Conservation (phyloP, 225 moss, liverwort and hornwort species). For the Pseudisothecium myosuroides region DNA sequence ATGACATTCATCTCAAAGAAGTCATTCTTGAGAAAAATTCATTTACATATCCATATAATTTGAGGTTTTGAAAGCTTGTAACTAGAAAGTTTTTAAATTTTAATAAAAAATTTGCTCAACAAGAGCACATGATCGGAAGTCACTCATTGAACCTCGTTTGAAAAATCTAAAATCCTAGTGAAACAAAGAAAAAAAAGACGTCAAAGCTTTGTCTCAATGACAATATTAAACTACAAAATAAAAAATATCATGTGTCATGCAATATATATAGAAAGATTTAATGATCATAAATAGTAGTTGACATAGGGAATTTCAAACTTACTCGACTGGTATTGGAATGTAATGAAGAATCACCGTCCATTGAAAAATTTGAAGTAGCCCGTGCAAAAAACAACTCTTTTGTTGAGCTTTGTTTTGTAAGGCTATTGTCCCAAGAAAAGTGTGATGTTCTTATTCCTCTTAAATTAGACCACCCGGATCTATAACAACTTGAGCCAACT, state of each 20-base stretch:
- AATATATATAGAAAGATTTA: background rate
- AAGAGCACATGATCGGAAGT: background rate
- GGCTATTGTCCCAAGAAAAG: background rate
- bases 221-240: background rate
- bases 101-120: background rate
- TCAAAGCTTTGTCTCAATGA: background rate
- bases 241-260: background rate
- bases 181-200: background rate
- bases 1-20: background rate
- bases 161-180: background rate
- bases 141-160: background rate
- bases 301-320: background rate
- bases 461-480: background rate
- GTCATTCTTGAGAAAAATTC: background rate
- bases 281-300: background rate
- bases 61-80: background rate
- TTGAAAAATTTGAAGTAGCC: slow-evolving; percentile 1
- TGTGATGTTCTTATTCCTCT: background rate
- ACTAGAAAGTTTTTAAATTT: background rate
- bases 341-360: background rate
- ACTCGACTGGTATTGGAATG: background rate
- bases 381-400: background rate
- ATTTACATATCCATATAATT: too few species aligned
- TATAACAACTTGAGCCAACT: background rate
- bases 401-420: background rate